phyloP scores from a whole-genome alignment of 345 rosid genomes.

The Odontarrhena argentea region DNA sequence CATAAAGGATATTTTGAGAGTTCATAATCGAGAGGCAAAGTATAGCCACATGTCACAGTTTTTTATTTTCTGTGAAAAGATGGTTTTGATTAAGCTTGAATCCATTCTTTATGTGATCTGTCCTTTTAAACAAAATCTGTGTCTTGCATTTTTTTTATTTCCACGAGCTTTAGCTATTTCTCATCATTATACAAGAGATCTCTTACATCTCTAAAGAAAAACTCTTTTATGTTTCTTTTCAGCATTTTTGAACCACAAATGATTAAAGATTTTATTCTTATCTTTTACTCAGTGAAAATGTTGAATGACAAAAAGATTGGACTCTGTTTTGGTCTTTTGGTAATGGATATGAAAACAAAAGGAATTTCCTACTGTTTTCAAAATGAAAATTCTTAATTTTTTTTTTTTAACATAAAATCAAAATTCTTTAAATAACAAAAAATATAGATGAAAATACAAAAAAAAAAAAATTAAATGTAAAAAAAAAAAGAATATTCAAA shows the following conservation, averaged over 20 bases:
- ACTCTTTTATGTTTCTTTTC: neutral
- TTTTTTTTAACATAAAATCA: too few species aligned
- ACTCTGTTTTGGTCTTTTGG: too few species aligned
- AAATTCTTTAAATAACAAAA: too few species aligned
- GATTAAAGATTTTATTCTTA: neutral
- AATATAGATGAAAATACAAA: too few species aligned
- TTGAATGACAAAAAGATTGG: neutral
- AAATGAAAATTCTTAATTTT: too few species aligned
- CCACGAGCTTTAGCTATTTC: slow-evolving; percentile 33
- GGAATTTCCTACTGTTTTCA: too few species aligned
- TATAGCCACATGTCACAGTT: slow-evolving; percentile 16
- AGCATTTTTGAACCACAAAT: neutral
- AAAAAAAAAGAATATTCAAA: too few species aligned
- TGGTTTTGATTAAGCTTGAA: slow-evolving; percentile 21
- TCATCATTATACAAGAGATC: slow-evolving; percentile 34
- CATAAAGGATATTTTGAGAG: neutral
- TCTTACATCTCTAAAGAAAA: slow-evolving; percentile 32
- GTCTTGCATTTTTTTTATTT: slow-evolving; percentile 16
- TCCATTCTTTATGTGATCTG: slow-evolving; percentile 19
- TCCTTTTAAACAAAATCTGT: slow-evolving; percentile 18
- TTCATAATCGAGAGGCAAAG: neutral
- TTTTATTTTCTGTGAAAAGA: slow-evolving; percentile 1
- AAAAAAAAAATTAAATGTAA: too few species aligned
- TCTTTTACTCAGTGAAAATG: neutral
- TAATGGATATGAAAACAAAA: neutral